phyloP scores from a whole-genome alignment of 805 yeast species.

The Monosporozyma aquatica region DNA sequence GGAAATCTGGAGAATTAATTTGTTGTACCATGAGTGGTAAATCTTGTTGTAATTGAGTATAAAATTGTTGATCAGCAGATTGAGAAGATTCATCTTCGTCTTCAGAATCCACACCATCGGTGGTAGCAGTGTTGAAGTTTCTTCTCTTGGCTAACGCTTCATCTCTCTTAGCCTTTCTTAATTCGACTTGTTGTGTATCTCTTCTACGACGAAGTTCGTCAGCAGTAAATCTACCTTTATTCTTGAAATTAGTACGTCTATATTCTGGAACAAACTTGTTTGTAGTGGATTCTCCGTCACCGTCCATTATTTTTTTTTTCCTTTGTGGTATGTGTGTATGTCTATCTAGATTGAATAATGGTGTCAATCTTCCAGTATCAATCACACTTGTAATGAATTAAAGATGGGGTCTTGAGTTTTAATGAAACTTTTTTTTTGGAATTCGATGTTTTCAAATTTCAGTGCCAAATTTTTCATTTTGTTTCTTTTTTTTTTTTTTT shows the following conservation, averaged over 20 bases:
- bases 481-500: too few relatives aligned
- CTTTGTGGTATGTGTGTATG: not conserved
- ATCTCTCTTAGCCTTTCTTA: constrained; percentile 93
- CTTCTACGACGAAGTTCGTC: constrained; percentile 97
- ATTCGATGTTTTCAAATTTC: too few relatives aligned
- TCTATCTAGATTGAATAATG: not conserved
- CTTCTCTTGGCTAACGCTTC: constrained; percentile 91
- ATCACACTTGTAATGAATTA: too few relatives aligned
- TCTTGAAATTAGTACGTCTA: constrained; percentile 92
- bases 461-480: too few relatives aligned
- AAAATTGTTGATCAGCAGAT: constrained; percentile 35
- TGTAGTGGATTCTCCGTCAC: constrained; percentile 46
- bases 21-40: constrained; percentile 80
- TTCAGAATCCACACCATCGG: constrained; percentile 43
- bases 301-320: constrained; percentile 44
- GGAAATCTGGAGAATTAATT: constrained; percentile 65
- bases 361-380: too few relatives aligned
- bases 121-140: constrained; percentile 46
- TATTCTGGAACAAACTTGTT: constrained; percentile 91
- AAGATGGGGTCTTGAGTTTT: too few relatives aligned
- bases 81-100: constrained; percentile 40
- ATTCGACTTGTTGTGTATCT: constrained; percentile 93
- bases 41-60: constrained; percentile 48
- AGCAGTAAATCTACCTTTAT: constrained; percentile 84
- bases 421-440: too few relatives aligned